Percentiles rank a stretch among this genome's conserved stretches.
phyloP scores from a whole-genome alignment of 2,329 filamentous ascomycete genomes.

The Fusarium graminum region DNA sequence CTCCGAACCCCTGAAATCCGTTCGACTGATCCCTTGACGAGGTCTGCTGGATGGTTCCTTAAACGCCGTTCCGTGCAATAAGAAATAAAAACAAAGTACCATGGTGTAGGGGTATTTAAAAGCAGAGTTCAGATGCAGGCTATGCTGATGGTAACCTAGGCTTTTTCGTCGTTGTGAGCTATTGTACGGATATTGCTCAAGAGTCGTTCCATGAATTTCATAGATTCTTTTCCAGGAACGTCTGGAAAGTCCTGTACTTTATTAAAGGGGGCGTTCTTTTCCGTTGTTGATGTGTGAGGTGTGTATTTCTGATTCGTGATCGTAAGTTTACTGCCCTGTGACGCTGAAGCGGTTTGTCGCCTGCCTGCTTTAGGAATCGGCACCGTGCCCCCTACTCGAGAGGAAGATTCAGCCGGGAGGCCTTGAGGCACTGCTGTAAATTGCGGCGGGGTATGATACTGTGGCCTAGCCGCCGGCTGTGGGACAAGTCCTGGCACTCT shows the following conservation, averaged over 20 bases:
- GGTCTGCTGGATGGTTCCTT: constrained; percentile 7
- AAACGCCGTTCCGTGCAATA: constrained; percentile 34
- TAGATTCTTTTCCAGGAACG: constrained; percentile 59
- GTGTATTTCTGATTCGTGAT: not conserved
- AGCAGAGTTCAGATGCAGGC: constrained; percentile 5
- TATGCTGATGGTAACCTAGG: constrained; percentile 12
- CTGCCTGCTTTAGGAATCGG: not conserved
- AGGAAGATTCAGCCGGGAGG: not conserved
- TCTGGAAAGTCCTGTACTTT: constrained; percentile 56
- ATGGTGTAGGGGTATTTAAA: constrained; percentile 24
- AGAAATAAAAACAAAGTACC: constrained; percentile 7
- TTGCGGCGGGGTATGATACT: not conserved
- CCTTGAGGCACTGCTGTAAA: not conserved
- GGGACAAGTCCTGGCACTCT: constrained; percentile 36
- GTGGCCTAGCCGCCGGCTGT: not conserved
- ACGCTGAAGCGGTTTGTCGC: constrained; percentile 1
- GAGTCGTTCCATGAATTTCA: constrained; percentile 65
- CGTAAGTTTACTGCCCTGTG: constrained; percentile 3
- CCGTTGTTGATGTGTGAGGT: not conserved
- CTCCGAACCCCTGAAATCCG: constrained; percentile 8
- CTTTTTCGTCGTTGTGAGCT: constrained; percentile 41
- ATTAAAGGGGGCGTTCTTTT: constrained; percentile 1
- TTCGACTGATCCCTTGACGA: constrained; percentile 19
- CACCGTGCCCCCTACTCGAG: not conserved
- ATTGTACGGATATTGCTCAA: constrained; percentile 64